phyloP scores from a whole-genome alignment of 2,329 filamentous ascomycete species.

The Emergomyces africanus region DNA sequence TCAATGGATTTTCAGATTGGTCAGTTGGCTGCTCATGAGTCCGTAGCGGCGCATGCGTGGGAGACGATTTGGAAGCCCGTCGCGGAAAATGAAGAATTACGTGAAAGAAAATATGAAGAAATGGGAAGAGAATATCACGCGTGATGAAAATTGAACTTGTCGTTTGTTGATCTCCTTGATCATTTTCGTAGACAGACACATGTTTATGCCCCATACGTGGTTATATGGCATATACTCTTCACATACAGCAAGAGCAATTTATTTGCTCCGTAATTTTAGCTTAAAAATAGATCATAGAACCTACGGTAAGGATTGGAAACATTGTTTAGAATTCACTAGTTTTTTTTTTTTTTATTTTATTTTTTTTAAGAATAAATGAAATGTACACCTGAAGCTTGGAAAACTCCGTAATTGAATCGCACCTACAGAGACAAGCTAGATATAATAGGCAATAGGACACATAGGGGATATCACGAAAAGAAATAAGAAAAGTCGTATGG shows the following conservation, averaged over 20 bases:
- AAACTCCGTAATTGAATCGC: background rate
- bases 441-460: background rate
- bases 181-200: background rate
- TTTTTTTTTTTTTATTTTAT: too few species aligned
- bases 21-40: slow-evolving; percentile 4
- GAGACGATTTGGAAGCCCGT: slow-evolving; percentile 8
- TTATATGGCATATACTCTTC: background rate
- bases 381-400: background rate
- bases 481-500: background rate
- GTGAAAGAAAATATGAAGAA: background rate
- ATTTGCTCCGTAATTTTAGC: background rate
- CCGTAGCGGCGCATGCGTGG: slow-evolving; percentile 8
- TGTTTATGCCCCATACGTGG: background rate
- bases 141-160: background rate
- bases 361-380: background rate
- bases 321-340: background rate
- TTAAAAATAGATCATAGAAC: background rate
- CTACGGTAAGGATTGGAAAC: background rate
- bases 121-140: background rate
- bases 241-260: background rate
- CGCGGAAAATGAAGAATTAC: background rate
- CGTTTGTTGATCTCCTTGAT: background rate
- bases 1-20: slow-evolving; percentile 6
- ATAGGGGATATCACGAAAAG: background rate
- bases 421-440: background rate